Conservation (phyloP, 768 basidiomycete species). For the Boletus edulis region DNA sequence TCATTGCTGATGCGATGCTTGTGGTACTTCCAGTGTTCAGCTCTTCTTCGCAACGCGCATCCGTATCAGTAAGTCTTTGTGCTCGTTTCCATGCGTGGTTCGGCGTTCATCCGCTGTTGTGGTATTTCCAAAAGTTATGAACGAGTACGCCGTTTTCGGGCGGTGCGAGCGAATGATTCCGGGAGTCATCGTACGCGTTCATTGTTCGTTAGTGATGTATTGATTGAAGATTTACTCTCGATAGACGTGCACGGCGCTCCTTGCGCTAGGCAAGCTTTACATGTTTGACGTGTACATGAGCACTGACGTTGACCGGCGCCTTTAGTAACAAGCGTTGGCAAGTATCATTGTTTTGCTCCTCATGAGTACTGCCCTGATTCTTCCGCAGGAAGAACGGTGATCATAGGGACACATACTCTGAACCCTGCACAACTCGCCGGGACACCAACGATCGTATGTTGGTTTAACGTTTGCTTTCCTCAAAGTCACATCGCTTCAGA, state of each 20-base stretch:
- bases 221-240: not conserved
- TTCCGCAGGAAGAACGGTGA: not conserved
- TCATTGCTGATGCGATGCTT: too few species aligned
- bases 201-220: not conserved
- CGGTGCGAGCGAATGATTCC: not conserved
- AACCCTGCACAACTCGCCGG: not conserved
- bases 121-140: not conserved
- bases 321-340: constrained; percentile 1
- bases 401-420: not conserved
- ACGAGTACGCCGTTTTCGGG: not conserved
- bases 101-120: not conserved
- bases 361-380: not conserved
- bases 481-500: not conserved
- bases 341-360: not conserved
- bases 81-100: not conserved
- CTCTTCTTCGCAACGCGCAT: constrained; percentile 7
- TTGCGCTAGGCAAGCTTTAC: not conserved
- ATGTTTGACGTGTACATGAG: not conserved
- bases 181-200: not conserved
- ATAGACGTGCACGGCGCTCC: constrained; percentile 1
- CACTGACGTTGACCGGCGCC: not conserved
- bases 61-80: not conserved
- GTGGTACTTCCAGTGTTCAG: not conserved
- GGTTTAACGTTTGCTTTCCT: too few species aligned
- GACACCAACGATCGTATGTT: not conserved